These are phyloP conservation scores for Kwoniella dendrophila DNA, from an alignment of 768 basidiomycete species.

Conservation along the genomic window DNA sequence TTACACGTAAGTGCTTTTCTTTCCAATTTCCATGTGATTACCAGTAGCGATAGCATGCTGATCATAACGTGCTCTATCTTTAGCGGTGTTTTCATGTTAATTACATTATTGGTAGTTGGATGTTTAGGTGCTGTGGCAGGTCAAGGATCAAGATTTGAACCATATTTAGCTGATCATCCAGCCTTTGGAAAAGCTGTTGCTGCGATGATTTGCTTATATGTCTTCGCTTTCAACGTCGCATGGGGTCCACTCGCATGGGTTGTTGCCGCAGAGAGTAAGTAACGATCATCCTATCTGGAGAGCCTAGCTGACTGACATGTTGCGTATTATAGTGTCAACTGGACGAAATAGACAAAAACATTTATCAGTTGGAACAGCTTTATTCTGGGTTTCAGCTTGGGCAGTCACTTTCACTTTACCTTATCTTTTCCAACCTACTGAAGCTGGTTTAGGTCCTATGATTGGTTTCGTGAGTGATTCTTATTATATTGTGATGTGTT, in stretches of 20 bases:
- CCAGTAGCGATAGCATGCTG: background rate
- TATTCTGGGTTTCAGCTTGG: constrained; percentile 56
- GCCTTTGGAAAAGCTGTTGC: constrained; percentile 47
- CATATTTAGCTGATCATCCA: constrained; percentile 34
- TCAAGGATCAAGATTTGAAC: constrained; percentile 33
- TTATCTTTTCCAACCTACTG: constrained; percentile 48
- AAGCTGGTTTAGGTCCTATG: constrained; percentile 49
- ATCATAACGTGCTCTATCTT: background rate
- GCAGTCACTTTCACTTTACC: constrained; percentile 55
- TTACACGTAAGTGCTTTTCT: constrained; percentile 38
- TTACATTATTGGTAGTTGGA: constrained; percentile 48
- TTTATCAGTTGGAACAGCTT: constrained; percentile 53
- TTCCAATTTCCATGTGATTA: no score
- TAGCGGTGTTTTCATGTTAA: constrained; percentile 51
- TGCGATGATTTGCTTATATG: constrained; percentile 53
- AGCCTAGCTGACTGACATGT: no score
- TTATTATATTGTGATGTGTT: background rate
- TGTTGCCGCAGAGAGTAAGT: constrained; percentile 27
- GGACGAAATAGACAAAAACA: constrained; percentile 53
- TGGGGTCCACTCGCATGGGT: constrained; percentile 54
- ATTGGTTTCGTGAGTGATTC: constrained; percentile 48
- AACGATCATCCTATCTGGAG: no score
- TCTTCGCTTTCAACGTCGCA: constrained; percentile 56
- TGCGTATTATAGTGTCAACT: no score
- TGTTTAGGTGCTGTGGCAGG: constrained; percentile 48